Evolutionary conservation across 208 protist genomes (phyloP), one percentile per base, ranked within the genome.

Genomic region (Leishmania turanica): DNA sequence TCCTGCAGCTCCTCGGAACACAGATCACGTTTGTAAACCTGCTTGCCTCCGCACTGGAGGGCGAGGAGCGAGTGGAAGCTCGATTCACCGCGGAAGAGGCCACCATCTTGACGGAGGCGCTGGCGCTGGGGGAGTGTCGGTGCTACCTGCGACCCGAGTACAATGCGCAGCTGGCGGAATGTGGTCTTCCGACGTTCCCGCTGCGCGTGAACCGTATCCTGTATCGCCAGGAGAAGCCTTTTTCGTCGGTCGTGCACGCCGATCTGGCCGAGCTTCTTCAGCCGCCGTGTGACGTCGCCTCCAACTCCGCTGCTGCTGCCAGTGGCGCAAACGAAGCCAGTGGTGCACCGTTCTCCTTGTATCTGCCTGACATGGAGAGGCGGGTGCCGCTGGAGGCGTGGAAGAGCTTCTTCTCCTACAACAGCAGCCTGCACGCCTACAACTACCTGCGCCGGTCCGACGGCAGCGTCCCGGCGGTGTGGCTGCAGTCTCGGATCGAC

Each of bases 91-190:
- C 77, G 17, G 84, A 92, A 56, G 88, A 94, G 56, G 88, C 89
- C 13, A 94, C 90, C 19, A 88, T 94, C 34, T 37, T 88, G 58
- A 88, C 84, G 1, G 88, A 95, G 64, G 85, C 94, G 19, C 66
- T 96, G 56, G 94, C 90, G 8, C 88, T 97, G 62, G 94, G 94
- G 2, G 94, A 97, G 86, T 92, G 89, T 60, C 83, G 89, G n/a
- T 89, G 88, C 73, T 91, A 89, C 81, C 62, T 96, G 0, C 70
- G 84, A 8, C 58, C 85, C 34, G 51, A 84, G 54, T 80, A 86
- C 82, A 92, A 93, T 74, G 82, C 60, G 7, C 66, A 84, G 56
- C 70, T 88, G 34, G 70, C 82, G 19, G 82, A 84, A 47, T 37
- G 75, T 2, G 79, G 81, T 27, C 60, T 71, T 56, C 72, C 58